Evolutionary conservation across 1,139 yeast genomes (phyloP).

Genomic region (Kluyveromyces sp.): DNA sequence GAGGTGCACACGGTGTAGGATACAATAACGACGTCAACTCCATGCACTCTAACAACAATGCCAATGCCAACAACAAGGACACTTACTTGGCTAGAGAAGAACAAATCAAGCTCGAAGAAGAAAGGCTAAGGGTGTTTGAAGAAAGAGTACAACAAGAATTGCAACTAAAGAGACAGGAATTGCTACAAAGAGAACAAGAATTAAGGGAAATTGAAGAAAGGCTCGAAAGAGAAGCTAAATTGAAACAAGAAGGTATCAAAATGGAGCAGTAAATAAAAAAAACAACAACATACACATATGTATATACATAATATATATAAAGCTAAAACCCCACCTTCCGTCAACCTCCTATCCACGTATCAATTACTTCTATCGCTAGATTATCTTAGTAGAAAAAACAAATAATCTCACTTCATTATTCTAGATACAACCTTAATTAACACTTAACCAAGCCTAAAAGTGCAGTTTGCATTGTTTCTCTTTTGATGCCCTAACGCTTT

Average conservation of each 20-base stretch:
- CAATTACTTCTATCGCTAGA: no score
- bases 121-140: conserved; percentile 68
- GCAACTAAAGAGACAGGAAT: conserved; percentile 72
- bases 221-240: conserved; percentile 44
- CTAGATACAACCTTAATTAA: no score
- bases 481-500: background rate
- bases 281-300: background rate
- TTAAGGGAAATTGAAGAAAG: conserved; percentile 74
- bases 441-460: background rate
- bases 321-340: no score
- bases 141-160: conserved; percentile 87
- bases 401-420: no score
- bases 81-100: conserved; percentile 65
- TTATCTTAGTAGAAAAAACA: no score
- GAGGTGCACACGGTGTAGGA: background rate
- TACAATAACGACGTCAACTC: conserved; percentile 8
- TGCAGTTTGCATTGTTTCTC: background rate
- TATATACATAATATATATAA: no score
- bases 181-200: conserved; percentile 83
- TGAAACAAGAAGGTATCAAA: conserved; percentile 15
- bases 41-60: conserved; percentile 5
- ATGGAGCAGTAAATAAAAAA: background rate
- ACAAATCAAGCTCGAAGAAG: conserved; percentile 74
- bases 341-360: no score
- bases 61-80: conserved; percentile 21